Percentiles rank a stretch among this genome's conserved stretches.
These are phyloP conservation scores for Lomentospora prolificans DNA, from an alignment of 2,329 filamentous ascomycete genomes.

Conservation along the genomic window DNA sequence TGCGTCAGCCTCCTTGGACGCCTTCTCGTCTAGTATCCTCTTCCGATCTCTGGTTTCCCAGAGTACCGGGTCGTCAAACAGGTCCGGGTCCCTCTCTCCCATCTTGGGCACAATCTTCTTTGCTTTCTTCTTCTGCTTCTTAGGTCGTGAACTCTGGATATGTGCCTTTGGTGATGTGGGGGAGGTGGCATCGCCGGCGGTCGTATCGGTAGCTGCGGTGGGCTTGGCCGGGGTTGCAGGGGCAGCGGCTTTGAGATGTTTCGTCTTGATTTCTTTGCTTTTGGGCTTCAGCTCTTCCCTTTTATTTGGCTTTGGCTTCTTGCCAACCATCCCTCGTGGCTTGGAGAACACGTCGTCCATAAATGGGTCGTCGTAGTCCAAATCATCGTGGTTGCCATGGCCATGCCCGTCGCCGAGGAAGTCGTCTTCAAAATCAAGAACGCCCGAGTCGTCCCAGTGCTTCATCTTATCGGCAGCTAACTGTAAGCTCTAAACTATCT, in stretches of 20 bases:
- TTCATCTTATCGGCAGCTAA: neutral
- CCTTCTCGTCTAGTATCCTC: neutral
- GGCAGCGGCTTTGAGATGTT: neutral
- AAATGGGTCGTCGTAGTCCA: neutral
- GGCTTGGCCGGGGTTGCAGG: neutral
- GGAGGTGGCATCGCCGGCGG: conserved; percentile 20
- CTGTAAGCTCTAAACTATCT: neutral
- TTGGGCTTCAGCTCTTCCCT: neutral
- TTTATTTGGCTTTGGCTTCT: neutral
- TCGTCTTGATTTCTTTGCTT: neutral
- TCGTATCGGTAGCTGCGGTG: conserved; percentile 18
- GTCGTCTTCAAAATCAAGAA: neutral
- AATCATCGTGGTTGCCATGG: neutral
- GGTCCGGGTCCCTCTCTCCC: conserved; percentile 26
- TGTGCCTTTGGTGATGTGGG: conserved; percentile 25
- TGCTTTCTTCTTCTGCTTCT: conserved; percentile 23
- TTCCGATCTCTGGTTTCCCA: conserved; percentile 23
- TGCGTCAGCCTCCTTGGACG: neutral
- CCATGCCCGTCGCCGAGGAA: neutral
- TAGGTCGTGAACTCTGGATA: conserved; percentile 14
- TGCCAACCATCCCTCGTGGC: neutral
- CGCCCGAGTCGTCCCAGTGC: neutral
- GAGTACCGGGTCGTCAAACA: conserved; percentile 34
- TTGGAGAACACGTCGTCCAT: neutral
- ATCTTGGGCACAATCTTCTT: conserved; percentile 30